A percentile compares a stretch with the other conserved stretches of the same genome.
These are phyloP conservation scores for Podospora pseudopauciseta DNA, from an alignment of 495 filamentous ascomycete genomes.

Conservation along the genomic window DNA sequence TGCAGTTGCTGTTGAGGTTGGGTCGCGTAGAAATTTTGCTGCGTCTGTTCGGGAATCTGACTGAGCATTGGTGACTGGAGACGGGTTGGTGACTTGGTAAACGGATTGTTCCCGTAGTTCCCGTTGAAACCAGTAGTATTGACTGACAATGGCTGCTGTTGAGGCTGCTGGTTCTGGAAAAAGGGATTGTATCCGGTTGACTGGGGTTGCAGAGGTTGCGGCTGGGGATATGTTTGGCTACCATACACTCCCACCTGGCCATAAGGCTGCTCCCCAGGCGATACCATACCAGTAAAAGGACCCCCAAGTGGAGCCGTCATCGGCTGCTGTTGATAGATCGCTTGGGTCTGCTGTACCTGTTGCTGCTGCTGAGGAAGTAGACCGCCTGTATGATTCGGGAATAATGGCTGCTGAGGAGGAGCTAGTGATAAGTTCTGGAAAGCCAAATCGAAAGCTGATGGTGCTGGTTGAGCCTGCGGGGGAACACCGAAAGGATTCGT, in stretches of 20 bases:
- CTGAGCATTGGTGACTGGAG: constrained; percentile 43
- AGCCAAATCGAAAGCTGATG: constrained; percentile 55
- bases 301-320: constrained; percentile 53
- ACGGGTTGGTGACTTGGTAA: constrained; percentile 44
- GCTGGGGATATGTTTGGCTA: constrained; percentile 48
- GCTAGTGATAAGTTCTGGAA: constrained; percentile 72
- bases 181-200: constrained; percentile 62
- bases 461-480: constrained; percentile 33
- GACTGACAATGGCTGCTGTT: constrained; percentile 35
- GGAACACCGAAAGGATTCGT: constrained; percentile 51
- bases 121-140: constrained; percentile 37
- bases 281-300: constrained; percentile 58
- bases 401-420: constrained; percentile 58
- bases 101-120: constrained; percentile 40
- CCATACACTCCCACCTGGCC: constrained; percentile 40
- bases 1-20: constrained; percentile 31
- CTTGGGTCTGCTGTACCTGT: background rate
- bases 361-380: constrained; percentile 52
- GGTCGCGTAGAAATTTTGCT: constrained; percentile 46
- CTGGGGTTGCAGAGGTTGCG: constrained; percentile 36
- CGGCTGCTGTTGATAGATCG: constrained; percentile 34
- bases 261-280: constrained; percentile 53
- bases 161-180: constrained; percentile 43
- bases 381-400: constrained; percentile 81
- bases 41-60: constrained; percentile 51